A percentile compares a stretch with the other conserved stretches of the same genome.
Conservation (phyloP, 2,329 filamentous ascomycete species). For the Microthyrium microscopicum region DNA sequence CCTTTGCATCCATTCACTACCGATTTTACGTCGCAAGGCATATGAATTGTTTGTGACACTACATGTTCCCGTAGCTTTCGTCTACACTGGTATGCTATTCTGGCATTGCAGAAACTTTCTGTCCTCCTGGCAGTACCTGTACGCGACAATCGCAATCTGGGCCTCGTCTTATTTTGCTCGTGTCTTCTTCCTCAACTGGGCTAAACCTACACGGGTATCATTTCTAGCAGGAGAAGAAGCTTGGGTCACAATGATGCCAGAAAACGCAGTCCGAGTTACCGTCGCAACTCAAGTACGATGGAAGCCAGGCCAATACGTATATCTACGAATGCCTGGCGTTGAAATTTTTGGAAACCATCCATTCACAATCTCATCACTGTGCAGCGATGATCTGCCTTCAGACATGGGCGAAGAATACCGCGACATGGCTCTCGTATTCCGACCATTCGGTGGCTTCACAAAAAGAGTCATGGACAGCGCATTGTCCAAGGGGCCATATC, state of each 20-base stretch:
- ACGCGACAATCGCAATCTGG: conserved; percentile 66
- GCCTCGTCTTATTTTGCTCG: conserved; percentile 55
- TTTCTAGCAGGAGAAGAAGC: conserved; percentile 86
- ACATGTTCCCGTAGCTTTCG: conserved; percentile 65
- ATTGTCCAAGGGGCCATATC: conserved; percentile 71
- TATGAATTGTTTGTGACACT: conserved; percentile 77
- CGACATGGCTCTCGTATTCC: conserved; percentile 81
- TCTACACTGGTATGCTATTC: conserved; percentile 73
- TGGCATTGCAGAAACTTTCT: conserved; percentile 94
- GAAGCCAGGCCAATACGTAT: conserved; percentile 89
- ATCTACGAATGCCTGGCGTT: conserved; percentile 84
- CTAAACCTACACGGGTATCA: conserved; percentile 58
- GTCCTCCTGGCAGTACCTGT: conserved; percentile 79
- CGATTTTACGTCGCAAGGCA: conserved; percentile 55
- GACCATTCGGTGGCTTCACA: conserved; percentile 83
- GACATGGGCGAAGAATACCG: conserved; percentile 77
- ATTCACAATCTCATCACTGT: conserved; percentile 85
- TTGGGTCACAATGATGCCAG: conserved; percentile 72
- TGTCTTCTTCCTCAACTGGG: conserved; percentile 80
- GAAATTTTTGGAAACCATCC: conserved; percentile 85
- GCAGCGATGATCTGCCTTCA: conserved; percentile 83
- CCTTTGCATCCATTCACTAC: conserved; percentile 72
- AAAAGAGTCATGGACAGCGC: conserved; percentile 68
- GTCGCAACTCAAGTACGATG: conserved; percentile 86
- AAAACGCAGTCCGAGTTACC: conserved; percentile 90